Evolutionary conservation across 176 grass and related monocot genomes (phyloP).

Genomic region (Juncus effusus): DNA sequence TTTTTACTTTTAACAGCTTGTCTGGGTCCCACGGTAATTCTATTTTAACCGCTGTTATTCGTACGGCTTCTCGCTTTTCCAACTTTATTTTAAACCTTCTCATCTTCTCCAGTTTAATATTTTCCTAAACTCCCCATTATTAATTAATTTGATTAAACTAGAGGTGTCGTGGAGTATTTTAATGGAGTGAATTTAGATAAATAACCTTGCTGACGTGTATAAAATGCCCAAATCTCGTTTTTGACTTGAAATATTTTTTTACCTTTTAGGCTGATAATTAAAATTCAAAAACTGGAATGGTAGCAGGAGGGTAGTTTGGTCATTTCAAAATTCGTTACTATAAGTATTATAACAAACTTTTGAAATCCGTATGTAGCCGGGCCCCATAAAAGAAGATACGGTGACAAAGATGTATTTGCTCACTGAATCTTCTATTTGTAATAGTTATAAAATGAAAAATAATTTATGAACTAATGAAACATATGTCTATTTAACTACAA

Average conservation of each 20-base stretch:
- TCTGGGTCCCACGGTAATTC: slow-evolving; percentile 1
- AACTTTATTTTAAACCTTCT: slow-evolving; percentile 26
- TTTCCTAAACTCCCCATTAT: background rate
- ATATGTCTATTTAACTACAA: too few relatives aligned
- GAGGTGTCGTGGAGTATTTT: too few relatives aligned
- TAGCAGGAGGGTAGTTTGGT: slow-evolving; percentile 8
- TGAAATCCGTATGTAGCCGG: background rate
- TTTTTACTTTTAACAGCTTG: slow-evolving; percentile 24
- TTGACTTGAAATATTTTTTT: background rate
- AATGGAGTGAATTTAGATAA: background rate
- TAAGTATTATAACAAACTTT: background rate
- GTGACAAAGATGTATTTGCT: background rate
- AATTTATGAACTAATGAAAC: background rate
- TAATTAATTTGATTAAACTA: slow-evolving; percentile 21
- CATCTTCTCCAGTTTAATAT: slow-evolving; percentile 10
- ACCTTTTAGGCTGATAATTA: background rate
- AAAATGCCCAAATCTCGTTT: slow-evolving; percentile 33
- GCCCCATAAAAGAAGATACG: slow-evolving; percentile 17
- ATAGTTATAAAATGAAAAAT: background rate
- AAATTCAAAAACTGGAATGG: background rate
- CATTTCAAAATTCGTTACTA: slow-evolving; percentile 4
- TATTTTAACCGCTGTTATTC: slow-evolving; percentile 21
- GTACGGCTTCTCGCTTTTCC: slow-evolving; percentile 35
- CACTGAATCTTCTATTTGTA: background rate
- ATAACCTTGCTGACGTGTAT: slow-evolving; percentile 44